Conservation (phyloP, 2,329 filamentous ascomycete genomes). For the Calonectria montana region DNA sequence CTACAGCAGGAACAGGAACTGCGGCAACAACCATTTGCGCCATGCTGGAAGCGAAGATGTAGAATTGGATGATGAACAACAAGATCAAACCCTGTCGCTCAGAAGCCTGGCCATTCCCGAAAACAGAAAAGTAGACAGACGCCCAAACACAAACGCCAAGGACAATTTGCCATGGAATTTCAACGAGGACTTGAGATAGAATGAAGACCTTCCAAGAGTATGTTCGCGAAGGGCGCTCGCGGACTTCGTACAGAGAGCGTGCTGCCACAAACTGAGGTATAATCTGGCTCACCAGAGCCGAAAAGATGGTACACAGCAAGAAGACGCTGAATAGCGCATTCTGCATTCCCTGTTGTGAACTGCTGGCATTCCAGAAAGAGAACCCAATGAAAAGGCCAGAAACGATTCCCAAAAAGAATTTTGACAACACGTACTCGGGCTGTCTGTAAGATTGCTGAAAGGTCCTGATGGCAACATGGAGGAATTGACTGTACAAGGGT, state of each 20-base stretch:
- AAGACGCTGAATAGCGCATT: conserved; percentile 81
- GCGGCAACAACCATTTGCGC: conserved; percentile 75
- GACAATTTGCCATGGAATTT: conserved; percentile 77
- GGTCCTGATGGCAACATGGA: not conserved
- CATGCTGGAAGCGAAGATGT: conserved; percentile 75
- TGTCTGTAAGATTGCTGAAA: conserved; percentile 28
- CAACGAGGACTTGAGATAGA: conserved; percentile 76
- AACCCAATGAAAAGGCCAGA: conserved; percentile 72
- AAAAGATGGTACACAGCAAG: conserved; percentile 81
- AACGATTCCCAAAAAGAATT: conserved; percentile 15
- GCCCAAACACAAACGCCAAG: conserved; percentile 73
- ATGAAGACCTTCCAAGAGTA: conserved; percentile 83
- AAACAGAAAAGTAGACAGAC: conserved; percentile 75
- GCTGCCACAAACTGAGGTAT: conserved; percentile 83
- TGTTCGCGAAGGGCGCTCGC: conserved; percentile 78
- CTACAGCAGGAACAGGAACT: conserved; percentile 69
- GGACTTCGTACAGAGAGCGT: conserved; percentile 80
- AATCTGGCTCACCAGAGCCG: conserved; percentile 70
- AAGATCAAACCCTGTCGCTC: conserved; percentile 68
- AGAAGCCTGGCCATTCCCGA: conserved; percentile 55
- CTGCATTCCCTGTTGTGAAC: conserved; percentile 73
- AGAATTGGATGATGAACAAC: conserved; percentile 69
- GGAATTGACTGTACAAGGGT: not conserved
- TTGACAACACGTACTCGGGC: conserved; percentile 15
- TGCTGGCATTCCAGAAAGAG: conserved; percentile 70